These are phyloP conservation scores for Magnolia changhungtana DNA, from an alignment of 164 flowering plant genomes.

Conservation along the genomic window DNA sequence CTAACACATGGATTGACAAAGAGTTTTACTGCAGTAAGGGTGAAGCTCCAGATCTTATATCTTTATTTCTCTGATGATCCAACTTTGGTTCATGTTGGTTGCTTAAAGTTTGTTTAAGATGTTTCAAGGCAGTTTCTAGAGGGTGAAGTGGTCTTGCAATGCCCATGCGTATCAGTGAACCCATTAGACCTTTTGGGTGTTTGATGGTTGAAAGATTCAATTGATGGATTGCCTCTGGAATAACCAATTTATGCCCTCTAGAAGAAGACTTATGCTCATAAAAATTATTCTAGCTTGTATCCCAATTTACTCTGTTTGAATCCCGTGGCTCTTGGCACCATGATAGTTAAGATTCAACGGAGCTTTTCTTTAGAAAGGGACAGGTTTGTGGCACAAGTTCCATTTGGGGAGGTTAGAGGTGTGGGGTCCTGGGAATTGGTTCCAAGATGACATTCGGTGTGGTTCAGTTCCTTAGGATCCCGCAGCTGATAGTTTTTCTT, in stretches of 20 bases:
- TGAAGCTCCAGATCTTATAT: background rate
- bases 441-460: too few species aligned
- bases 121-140: background rate
- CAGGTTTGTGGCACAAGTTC: too few species aligned
- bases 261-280: background rate
- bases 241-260: background rate
- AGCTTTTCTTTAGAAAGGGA: background rate
- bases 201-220: background rate
- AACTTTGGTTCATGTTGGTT: background rate
- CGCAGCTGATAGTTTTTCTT: too few species aligned
- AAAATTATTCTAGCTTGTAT: background rate
- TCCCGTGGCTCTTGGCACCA: background rate
- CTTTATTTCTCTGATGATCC: background rate
- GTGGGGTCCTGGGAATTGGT: too few species aligned
- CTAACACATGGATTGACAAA: background rate
- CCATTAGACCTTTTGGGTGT: background rate
- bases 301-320: background rate
- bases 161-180: too few species aligned
- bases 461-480: too few species aligned
- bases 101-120: background rate
- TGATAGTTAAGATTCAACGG: background rate
- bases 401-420: too few species aligned
- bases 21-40: background rate
- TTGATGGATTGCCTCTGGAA: background rate
- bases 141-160: background rate